These are phyloP conservation scores for Clavariopsis aquatica DNA, from an alignment of 495 filamentous ascomycete species.

Conservation along the genomic window DNA sequence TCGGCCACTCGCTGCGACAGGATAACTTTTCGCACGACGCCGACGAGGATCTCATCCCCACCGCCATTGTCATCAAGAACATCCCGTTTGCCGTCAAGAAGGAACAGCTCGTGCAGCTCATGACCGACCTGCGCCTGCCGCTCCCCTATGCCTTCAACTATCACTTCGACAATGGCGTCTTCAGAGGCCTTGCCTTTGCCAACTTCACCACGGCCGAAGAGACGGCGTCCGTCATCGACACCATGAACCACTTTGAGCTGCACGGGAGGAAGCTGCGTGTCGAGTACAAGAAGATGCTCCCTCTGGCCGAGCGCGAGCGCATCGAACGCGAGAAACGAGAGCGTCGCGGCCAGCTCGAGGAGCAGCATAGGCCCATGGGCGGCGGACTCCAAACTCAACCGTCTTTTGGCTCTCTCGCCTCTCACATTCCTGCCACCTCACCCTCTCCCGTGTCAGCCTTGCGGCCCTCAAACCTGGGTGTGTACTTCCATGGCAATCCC, in stretches of 20 bases:
- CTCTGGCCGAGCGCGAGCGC: constrained; percentile 86
- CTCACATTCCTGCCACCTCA: constrained; percentile 67
- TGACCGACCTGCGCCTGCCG: constrained; percentile 88
- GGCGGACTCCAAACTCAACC: constrained; percentile 72
- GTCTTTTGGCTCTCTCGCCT: constrained; percentile 80
- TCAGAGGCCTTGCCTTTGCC: constrained; percentile 93
- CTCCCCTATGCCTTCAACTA: constrained; percentile 99
- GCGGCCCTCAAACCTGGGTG: constrained; percentile 61
- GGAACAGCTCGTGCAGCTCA: constrained; percentile 85
- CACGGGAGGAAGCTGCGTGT: constrained; percentile 92
- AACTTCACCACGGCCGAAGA: constrained; percentile 97
- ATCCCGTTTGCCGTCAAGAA: constrained; percentile 98
- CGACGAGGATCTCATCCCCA: constrained; percentile 90
- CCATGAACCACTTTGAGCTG: constrained; percentile 91
- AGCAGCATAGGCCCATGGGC: constrained; percentile 82
- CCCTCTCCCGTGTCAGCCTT: constrained; percentile 69
- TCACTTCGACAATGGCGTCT: constrained; percentile 97
- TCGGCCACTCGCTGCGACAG: constrained; percentile 46
- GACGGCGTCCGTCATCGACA: constrained; percentile 83
- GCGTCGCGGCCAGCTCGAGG: constrained; percentile 91
- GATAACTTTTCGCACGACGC: constrained; percentile 56
- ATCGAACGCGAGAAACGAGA: constrained; percentile 98
- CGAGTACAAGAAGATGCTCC: constrained; percentile 99
- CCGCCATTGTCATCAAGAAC: constrained; percentile 99
- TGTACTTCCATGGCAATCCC: constrained; percentile 32